Base-by-base conservation (phyloP, 202 grass and related monocot species). In the Digitaria exilis region DNA sequence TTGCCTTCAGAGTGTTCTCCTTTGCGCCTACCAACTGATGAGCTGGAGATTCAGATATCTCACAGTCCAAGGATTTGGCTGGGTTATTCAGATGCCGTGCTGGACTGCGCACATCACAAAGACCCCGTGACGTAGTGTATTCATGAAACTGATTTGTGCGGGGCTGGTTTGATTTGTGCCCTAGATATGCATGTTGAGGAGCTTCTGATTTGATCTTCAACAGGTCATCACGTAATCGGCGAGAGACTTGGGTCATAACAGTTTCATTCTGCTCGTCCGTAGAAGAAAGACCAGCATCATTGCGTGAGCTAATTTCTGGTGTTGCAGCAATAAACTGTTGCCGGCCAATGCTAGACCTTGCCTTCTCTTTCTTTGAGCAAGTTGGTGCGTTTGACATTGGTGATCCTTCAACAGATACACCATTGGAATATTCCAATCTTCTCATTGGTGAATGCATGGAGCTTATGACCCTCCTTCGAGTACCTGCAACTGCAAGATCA, bases 1-100 rank as follows among this genome's bases (percentile, higher is more conserved):
- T 99, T 24, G 79, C 86, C 68, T 96, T 99, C 48, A 99, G 78
- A 21, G 91, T 99, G 54, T 89, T 90, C 12, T 79, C 80, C 52
- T 81, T 89, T 37, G 84, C 31, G 21, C 71, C 79, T 25, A 37
- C 52, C 24, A 73, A 42, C 29, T 82, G 60, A 62, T 72, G 70
- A 12, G 89, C 74, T 51, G 85, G 87, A 81, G 72, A 51, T 90
- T 90, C 87, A 69, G 64, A 84, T 35, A 85, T 87, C 71, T 69
- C 82, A 21, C 74, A 31, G 52, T 79, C 52, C 15, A 73, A 66
- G 39, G 45, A 70, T 26, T 69, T 2, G 3, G 19, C 65, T 29
- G 83, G 65, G 39, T 88, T 73, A 58, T 82, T 80, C 42, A 74
- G 45, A 31, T 88, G 48, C 18, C 18, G 61, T 21, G 41, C 80